A percentile compares a stretch with the other conserved stretches of the same genome.
Evolutionary conservation across 2,329 filamentous ascomycete species (phyloP).

Genomic region (Pseudogymnoascus sp.): DNA sequence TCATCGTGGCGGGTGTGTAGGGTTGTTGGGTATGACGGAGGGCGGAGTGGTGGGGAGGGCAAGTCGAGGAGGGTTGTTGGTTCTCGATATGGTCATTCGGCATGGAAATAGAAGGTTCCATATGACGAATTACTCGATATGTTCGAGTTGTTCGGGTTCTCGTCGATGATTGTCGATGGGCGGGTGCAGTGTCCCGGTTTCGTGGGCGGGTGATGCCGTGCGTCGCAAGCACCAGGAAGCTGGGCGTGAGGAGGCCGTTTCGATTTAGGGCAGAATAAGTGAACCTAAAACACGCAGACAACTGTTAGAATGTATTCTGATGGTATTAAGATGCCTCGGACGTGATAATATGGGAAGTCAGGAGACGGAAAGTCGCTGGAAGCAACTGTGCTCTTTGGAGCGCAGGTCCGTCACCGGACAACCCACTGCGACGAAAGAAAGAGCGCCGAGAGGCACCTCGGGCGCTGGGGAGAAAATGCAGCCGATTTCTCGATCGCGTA

Average conservation of each 20-base stretch:
- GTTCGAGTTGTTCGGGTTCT: slow-evolving; percentile 4
- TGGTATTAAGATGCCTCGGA: neutral
- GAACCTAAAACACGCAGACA: neutral
- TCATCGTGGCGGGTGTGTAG: neutral
- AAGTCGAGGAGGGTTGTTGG: neutral
- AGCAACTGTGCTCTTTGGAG: neutral
- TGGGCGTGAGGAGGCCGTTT: slow-evolving; percentile 20
- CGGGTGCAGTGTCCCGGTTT: slow-evolving; percentile 1
- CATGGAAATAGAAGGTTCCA: neutral
- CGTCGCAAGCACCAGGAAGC: neutral
- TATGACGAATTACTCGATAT: slow-evolving; percentile 15
- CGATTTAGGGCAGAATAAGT: slow-evolving; percentile 17
- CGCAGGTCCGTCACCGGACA: neutral
- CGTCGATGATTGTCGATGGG: neutral
- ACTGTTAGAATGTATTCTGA: neutral
- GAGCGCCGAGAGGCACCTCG: neutral
- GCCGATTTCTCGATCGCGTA: slow-evolving; percentile 29
- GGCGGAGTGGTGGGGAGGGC: slow-evolving; percentile 17
- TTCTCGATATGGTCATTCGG: neutral
- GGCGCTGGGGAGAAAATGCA: slow-evolving; percentile 10
- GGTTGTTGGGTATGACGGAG: slow-evolving; percentile 21
- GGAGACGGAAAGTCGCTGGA: neutral
- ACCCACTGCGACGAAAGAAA: neutral
- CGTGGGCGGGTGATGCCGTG: slow-evolving; percentile 5
- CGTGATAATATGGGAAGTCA: neutral